Evolutionary conservation across 805 yeast genomes (phyloP), one percentile per base, ranked within the genome.

Genomic region (Lachancea meyersii): DNA sequence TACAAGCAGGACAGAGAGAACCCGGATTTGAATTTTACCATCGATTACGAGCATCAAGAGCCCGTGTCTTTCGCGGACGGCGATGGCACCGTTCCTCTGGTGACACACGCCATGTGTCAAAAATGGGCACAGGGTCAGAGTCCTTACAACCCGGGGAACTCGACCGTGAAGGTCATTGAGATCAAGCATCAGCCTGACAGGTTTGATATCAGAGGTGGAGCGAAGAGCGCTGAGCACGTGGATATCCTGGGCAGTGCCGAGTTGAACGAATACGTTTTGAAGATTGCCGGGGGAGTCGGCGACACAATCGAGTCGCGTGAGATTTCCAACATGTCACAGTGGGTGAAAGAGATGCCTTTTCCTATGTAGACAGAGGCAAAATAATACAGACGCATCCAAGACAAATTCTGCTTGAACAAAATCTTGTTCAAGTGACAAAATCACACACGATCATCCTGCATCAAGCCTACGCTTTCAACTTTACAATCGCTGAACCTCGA

Each of bases 171-270:
- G 18, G 72, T 88, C 38, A 96, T 91, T 11, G 98, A 93, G 65
- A 82, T 93, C 69, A 75, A 77, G 54, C 96, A 93, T 57, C 94
- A 89, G 58, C 98, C 98, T 0, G 95, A 86, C 57, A 69, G 86
- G 51, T 88, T 85, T 55, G 98, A 93, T 66, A 85, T 93, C 26
- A 75, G 98, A 50, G 98, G 98, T 20, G 98, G 98, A 11, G 94
- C 96, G 9, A 85, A 84, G 60, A 91, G 97, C 1, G 97, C 97
- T 1, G 98, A 93, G 55, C 98, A 93, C 63, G 98, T 93, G 22
- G 98, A 93, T 60, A 89, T 93, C 36, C 70, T 93, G 36, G 98
- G 98, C 2, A 80, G 95, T 48, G 86, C 97, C 1, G 95, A 83
- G 57, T 69, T 93, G 60, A 93, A 93, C 59, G 98, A 93, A 57